Conservation (phyloP, 352 stramenopile species). For the Phytophthora rubi region DNA sequence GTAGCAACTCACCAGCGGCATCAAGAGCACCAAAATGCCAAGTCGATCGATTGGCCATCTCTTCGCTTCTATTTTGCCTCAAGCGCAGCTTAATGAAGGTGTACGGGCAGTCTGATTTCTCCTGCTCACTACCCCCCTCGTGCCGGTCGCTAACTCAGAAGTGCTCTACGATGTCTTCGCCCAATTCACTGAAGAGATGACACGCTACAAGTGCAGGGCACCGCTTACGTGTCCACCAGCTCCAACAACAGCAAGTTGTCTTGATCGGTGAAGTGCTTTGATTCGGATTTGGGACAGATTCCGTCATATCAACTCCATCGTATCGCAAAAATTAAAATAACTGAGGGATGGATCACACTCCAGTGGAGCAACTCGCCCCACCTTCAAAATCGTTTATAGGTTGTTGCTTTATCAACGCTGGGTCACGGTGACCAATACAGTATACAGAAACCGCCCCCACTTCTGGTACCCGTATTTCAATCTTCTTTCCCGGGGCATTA, state of each 20-base stretch:
- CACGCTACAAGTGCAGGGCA: not conserved
- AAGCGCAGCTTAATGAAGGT: constrained; percentile 2
- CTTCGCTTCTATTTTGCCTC: not conserved
- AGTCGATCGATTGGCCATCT: not conserved
- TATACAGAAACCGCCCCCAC: too few species aligned
- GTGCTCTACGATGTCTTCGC: constrained; percentile 14
- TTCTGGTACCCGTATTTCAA: too few species aligned
- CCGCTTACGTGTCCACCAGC: not conserved
- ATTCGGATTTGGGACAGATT: not conserved
- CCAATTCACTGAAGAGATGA: not conserved
- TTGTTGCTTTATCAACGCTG: too few species aligned
- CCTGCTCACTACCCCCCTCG: constrained; percentile 5
- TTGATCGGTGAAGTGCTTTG: not conserved
- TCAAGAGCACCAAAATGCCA: not conserved
- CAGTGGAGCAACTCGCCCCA: too few species aligned
- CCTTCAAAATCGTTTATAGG: too few species aligned
- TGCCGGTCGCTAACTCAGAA: not conserved
- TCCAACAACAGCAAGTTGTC: too few species aligned
- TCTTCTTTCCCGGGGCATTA: too few species aligned
- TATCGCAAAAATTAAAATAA: too few species aligned
- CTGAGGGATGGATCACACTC: too few species aligned
- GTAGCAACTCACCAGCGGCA: too few species aligned
- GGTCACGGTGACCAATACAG: too few species aligned
- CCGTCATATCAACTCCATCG: too few species aligned
- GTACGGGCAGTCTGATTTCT: constrained; percentile 2